Conservation (phyloP, 1,139 yeast species). For the Dujonia santamariae region DNA sequence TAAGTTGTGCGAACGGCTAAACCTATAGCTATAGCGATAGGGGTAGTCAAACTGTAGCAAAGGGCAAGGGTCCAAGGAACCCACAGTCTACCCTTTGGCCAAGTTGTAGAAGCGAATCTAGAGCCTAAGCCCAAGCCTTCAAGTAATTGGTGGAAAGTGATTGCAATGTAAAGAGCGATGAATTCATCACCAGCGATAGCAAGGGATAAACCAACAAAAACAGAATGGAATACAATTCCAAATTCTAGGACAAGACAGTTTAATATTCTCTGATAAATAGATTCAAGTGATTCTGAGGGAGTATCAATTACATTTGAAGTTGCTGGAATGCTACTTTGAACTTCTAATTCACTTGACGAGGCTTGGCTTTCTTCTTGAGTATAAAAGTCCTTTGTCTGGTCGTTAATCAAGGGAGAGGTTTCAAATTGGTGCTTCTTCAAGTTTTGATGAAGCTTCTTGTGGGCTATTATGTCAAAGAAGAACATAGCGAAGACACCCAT, state of each 20-base stretch:
- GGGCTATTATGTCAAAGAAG: slow-evolving; percentile 27
- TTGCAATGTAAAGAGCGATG: slow-evolving; percentile 32
- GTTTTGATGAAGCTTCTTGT: slow-evolving; percentile 15
- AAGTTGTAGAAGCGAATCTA: slow-evolving; percentile 33
- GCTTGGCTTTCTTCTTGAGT: no score
- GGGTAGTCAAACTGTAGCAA: slow-evolving; percentile 32
- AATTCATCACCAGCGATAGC: slow-evolving; percentile 40
- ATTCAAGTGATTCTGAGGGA: no score
- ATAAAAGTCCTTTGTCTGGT: no score
- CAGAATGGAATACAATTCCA: slow-evolving; percentile 40
- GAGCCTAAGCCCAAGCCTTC: slow-evolving; percentile 43
- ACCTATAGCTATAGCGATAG: slow-evolving; percentile 36
- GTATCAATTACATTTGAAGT: no score
- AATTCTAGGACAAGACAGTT: slow-evolving; percentile 33
- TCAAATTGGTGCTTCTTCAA: no score
- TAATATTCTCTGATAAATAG: slow-evolving; percentile 17
- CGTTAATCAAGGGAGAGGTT: no score
- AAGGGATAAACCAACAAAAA: slow-evolving; percentile 38
- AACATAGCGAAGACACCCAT: slow-evolving; percentile 36
- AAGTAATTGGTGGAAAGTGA: slow-evolving; percentile 39
- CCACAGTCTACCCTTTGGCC: slow-evolving; percentile 29
- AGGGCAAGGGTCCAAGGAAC: slow-evolving; percentile 35
- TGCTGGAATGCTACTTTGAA: no score
- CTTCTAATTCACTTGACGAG: no score
- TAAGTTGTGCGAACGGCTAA: slow-evolving; percentile 33